A percentile compares a stretch with the other conserved stretches of the same genome.
phyloP scores from a whole-genome alignment of 1,284 basidiomycete genomes.

The Puccinia coronata region DNA sequence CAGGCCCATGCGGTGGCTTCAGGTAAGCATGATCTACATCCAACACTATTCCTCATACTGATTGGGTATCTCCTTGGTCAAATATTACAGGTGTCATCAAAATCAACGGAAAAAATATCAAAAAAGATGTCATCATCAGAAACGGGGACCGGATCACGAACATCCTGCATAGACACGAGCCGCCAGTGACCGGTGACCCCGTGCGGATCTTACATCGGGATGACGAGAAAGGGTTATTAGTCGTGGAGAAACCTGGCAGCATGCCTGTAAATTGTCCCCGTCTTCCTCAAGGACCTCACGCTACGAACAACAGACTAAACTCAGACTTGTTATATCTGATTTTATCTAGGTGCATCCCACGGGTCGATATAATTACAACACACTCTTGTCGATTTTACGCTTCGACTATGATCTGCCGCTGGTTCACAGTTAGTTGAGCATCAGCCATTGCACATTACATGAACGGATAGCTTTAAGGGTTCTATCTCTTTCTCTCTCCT shows the following conservation, averaged over 20 bases:
- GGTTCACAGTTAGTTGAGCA: constrained; percentile 71
- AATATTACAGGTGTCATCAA: constrained; percentile 73
- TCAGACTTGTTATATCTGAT: too few species aligned
- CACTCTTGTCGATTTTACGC: constrained; percentile 81
- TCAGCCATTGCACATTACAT: not conserved
- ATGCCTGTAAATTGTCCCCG: constrained; percentile 61
- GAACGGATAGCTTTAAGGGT: not conserved
- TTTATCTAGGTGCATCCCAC: constrained; percentile 68
- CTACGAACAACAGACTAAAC: constrained; percentile 5
- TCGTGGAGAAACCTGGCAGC: constrained; percentile 91
- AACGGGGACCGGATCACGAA: constrained; percentile 93
- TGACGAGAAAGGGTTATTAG: constrained; percentile 75
- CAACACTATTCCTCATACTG: not conserved
- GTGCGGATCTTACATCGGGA: constrained; percentile 79
- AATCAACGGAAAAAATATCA: constrained; percentile 81
- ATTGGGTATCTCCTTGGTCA: not conserved
- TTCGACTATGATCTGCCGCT: constrained; percentile 79
- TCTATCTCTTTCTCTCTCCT: not conserved
- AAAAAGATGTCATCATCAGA: constrained; percentile 74
- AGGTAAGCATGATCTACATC: constrained; percentile 18
- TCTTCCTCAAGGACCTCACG: constrained; percentile 61
- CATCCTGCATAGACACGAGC: constrained; percentile 91
- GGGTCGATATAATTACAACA: constrained; percentile 83
- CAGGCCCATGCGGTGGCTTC: constrained; percentile 49
- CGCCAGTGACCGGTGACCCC: constrained; percentile 83